Evolutionary conservation across 257 asterid genomes (phyloP).

Genomic region (Plectranthus barbatus): DNA sequence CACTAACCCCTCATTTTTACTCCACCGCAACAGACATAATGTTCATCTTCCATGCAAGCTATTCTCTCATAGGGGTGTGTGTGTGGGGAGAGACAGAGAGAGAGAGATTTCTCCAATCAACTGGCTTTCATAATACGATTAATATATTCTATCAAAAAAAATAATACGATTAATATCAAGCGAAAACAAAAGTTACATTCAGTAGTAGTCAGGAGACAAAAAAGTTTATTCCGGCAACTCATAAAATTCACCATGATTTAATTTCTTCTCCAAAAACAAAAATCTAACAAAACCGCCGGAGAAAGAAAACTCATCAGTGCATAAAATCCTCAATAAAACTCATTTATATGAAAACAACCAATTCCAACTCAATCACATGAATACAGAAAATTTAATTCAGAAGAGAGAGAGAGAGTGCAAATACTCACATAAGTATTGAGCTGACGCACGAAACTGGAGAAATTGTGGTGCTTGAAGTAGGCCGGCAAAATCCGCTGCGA

Average conservation of each 20-base stretch:
- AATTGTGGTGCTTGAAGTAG: constrained; percentile 79
- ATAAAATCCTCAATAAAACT: not conserved
- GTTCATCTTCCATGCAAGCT: constrained; percentile 4
- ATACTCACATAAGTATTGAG: constrained; percentile 80
- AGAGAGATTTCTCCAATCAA: not conserved
- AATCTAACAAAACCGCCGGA: not conserved
- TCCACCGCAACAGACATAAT: not conserved
- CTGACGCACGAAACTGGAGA: constrained; percentile 93
- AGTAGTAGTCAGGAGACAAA: not conserved
- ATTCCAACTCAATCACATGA: not conserved
- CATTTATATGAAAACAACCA: not conserved
- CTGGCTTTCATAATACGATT: not conserved
- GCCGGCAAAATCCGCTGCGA: constrained; percentile 61
- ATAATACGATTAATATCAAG: not conserved
- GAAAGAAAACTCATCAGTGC: not conserved
- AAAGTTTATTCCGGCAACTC: not conserved
- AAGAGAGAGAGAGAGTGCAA: not conserved
- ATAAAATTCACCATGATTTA: not conserved
- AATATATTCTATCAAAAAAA: too few species aligned
- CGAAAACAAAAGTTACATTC: not conserved
- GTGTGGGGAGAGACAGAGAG: not conserved
- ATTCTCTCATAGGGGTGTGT: not conserved
- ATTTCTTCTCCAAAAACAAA: not conserved
- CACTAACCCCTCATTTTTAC: not conserved
- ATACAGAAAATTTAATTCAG: not conserved